phyloP scores from a whole-genome alignment of 2,329 filamentous ascomycete genomes.

The Cladosporium colombiae region DNA sequence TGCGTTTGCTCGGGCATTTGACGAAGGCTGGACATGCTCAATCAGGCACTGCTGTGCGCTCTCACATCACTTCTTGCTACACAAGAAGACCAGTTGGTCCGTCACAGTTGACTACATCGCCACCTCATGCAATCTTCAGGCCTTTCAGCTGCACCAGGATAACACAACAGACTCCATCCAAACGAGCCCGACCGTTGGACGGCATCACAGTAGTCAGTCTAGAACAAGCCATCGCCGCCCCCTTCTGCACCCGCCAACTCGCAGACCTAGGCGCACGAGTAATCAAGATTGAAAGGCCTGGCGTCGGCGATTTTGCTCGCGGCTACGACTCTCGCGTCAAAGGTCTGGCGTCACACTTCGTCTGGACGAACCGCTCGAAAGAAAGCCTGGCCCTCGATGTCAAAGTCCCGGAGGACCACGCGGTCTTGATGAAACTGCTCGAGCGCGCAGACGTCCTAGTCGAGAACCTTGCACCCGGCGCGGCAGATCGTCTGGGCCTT shows the following conservation, averaged over 20 bases:
- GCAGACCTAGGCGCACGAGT: constrained; percentile 57
- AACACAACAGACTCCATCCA: background rate
- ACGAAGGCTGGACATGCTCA: background rate
- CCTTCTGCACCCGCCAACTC: constrained; percentile 57
- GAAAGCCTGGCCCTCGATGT: constrained; percentile 55
- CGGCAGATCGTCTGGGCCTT: constrained; percentile 50
- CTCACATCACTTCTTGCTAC: background rate
- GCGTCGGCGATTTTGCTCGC: constrained; percentile 55
- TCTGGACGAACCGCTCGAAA: constrained; percentile 58
- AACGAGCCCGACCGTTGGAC: constrained; percentile 36
- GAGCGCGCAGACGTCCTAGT: constrained; percentile 55
- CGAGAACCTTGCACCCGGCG: constrained; percentile 56
- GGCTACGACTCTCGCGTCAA: constrained; percentile 53
- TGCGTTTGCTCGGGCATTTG: background rate
- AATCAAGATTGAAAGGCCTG: constrained; percentile 57
- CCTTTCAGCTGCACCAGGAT: background rate
- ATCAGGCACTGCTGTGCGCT: background rate
- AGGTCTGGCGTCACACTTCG: constrained; percentile 55
- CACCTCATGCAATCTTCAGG: background rate
- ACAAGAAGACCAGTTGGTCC: background rate
- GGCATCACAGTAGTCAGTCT: constrained; percentile 56
- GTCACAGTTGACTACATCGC: background rate
- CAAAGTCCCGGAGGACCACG: constrained; percentile 48
- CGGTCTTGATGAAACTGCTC: constrained; percentile 47
- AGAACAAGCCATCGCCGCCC: constrained; percentile 57